phyloP scores from a whole-genome alignment of 257 asterid species.

The Henckelia pumila region DNA sequence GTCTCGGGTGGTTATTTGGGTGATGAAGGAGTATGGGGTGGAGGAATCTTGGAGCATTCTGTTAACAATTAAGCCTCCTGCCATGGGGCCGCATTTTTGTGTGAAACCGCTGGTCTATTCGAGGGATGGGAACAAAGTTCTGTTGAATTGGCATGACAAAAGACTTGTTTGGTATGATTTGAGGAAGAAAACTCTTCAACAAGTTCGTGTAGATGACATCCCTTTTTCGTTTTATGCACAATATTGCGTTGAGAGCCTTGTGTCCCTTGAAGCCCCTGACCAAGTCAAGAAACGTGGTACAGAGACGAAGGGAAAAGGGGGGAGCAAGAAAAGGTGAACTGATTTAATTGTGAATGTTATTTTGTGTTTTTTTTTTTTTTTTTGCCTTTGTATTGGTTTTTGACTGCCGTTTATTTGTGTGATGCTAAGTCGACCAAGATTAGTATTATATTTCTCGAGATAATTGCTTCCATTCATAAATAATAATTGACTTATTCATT shows the following conservation, averaged over 20 bases:
- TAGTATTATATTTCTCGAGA: conserved; percentile 12
- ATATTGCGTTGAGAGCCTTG: conserved; percentile 46
- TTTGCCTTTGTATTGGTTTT: neutral
- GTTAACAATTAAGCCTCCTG: conserved; percentile 42
- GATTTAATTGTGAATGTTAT: neutral
- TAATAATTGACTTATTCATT: conserved; percentile 14
- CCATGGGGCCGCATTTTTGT: conserved; percentile 20
- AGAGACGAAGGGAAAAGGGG: conserved; percentile 26
- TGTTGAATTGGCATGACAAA: conserved; percentile 38
- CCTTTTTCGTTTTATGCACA: conserved; percentile 51
- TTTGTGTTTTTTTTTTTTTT: no score
- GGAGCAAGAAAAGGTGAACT: conserved; percentile 34
- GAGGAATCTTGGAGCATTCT: conserved; percentile 61
- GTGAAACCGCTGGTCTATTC: conserved; percentile 45
- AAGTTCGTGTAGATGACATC: conserved; percentile 36
- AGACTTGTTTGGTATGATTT: conserved; percentile 49
- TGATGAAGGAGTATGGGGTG: conserved; percentile 58
- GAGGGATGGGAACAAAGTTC: conserved; percentile 30
- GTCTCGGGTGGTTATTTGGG: no score
- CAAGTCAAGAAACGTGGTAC: conserved; percentile 29
- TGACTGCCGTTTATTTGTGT: conserved; percentile 25
- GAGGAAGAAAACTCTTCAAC: conserved; percentile 24
- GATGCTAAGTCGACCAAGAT: conserved; percentile 25
- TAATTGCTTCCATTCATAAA: conserved; percentile 12
- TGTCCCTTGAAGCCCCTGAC: conserved; percentile 31